A percentile compares a stretch with the other conserved stretches of the same genome.
These are phyloP conservation scores for Wickerhamomyces bisporus DNA, from an alignment of 805 yeast species.

Conservation along the genomic window DNA sequence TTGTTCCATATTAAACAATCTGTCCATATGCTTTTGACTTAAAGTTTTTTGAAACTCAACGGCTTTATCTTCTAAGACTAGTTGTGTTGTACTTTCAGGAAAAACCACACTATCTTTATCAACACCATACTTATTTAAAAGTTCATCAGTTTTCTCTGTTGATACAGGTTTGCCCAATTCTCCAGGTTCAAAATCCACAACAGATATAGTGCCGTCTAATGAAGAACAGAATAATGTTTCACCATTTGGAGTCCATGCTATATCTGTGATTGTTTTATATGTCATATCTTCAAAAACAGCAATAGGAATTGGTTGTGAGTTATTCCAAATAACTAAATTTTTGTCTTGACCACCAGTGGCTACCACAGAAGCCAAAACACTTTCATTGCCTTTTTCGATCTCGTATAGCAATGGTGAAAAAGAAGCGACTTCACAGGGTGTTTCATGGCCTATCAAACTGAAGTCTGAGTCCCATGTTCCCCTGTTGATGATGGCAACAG, in stretches of 20 bases:
- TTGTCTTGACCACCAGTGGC: constrained; percentile 97
- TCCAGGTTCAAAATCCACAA: constrained; percentile 53
- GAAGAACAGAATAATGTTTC: constrained; percentile 67
- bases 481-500: constrained; percentile 67
- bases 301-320: constrained; percentile 68
- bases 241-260: constrained; percentile 87
- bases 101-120: constrained; percentile 79
- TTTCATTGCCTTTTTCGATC: constrained; percentile 22
- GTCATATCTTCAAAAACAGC: constrained; percentile 74
- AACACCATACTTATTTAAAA: constrained; percentile 80
- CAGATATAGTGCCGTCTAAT: constrained; percentile 76
- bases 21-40: constrained; percentile 34
- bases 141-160: constrained; percentile 58
- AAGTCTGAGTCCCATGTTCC: constrained; percentile 77
- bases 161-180: constrained; percentile 66
- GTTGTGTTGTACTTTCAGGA: constrained; percentile 82
- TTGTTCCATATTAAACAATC: constrained; percentile 32
- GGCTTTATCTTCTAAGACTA: constrained; percentile 64
- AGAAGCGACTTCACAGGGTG: constrained; percentile 77
- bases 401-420: constrained; percentile 69
- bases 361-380: constrained; percentile 57
- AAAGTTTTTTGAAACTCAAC: constrained; percentile 28
- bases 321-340: constrained; percentile 84
- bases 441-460: constrained; percentile 75
- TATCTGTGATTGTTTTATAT: constrained; percentile 76